Evolutionary conservation across 345 rosid species (phyloP).

Genomic region (Salix exigua): DNA sequence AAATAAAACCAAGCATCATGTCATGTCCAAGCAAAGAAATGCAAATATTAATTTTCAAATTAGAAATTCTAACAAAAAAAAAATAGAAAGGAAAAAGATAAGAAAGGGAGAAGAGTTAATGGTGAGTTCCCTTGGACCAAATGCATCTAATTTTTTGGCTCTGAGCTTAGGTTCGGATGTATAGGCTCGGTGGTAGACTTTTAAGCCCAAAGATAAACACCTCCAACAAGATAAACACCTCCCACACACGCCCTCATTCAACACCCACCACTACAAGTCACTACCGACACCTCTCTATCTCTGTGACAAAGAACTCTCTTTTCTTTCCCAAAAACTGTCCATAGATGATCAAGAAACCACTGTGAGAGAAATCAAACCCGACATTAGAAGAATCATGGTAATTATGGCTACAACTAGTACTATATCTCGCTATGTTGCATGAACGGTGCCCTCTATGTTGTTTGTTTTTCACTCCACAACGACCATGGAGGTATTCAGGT

Average conservation of each 20-base stretch:
- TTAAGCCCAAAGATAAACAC: constrained; percentile 27
- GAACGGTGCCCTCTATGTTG: constrained; percentile 75
- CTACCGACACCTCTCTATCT: constrained; percentile 16
- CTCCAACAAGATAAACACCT: too few species aligned
- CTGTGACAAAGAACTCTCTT: not conserved
- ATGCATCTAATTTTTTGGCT: constrained; percentile 20
- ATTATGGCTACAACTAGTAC: not conserved
- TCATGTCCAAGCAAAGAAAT: too few species aligned
- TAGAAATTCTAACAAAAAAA: not conserved
- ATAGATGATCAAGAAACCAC: constrained; percentile 33
- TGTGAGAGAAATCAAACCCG: constrained; percentile 42
- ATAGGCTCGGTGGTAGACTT: constrained; percentile 33
- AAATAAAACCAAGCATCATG: too few species aligned
- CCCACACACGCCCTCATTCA: not conserved
- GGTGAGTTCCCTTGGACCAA: constrained; percentile 18
- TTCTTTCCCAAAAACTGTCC: not conserved
- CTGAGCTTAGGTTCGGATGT: constrained; percentile 12
- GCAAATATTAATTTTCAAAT: not conserved
- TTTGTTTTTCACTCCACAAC: constrained; percentile 66
- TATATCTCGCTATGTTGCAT: constrained; percentile 39
- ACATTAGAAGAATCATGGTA: constrained; percentile 63
- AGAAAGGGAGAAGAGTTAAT: not conserved
- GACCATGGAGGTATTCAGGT: constrained; percentile 54
- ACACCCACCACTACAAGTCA: constrained; percentile 18
- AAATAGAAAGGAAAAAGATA: not conserved